phyloP scores from a whole-genome alignment of 2,329 filamentous ascomycete genomes.

The Microsporum canis region DNA sequence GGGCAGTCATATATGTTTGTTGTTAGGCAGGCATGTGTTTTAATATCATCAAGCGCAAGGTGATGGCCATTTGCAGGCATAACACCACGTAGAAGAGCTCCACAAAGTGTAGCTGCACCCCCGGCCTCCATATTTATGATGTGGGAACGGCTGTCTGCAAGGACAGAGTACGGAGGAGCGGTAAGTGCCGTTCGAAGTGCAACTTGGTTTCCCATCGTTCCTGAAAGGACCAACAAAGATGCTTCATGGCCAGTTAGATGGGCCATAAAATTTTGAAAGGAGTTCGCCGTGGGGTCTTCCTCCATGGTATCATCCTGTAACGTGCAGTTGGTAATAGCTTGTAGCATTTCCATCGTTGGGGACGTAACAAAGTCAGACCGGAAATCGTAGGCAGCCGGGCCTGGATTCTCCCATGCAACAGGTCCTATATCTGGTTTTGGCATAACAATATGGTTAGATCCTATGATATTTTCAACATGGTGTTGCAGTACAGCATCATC shows the following conservation, averaged over 20 bases:
- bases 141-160: conserved; percentile 26
- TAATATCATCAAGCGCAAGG: conserved; percentile 27
- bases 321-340: conserved; percentile 60
- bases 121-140: conserved; percentile 24
- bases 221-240: conserved; percentile 24
- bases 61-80: conserved; percentile 24
- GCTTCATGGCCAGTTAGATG: conserved; percentile 24
- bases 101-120: conserved; percentile 21
- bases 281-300: conserved; percentile 67
- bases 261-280: conserved; percentile 54
- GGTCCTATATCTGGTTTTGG: too few species aligned
- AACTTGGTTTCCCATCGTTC: conserved; percentile 33
- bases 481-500: too few species aligned
- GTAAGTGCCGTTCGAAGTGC: conserved; percentile 22
- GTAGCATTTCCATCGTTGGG: conserved; percentile 69
- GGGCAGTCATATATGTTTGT: conserved; percentile 23
- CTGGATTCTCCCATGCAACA: too few species aligned
- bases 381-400: too few species aligned
- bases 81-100: conserved; percentile 23
- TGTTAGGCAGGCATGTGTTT: conserved; percentile 17
- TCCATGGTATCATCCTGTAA: conserved; percentile 77
- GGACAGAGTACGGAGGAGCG: conserved; percentile 21
- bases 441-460: too few species aligned
- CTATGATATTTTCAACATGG: too few species aligned
- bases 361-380: too few species aligned